Base-by-base conservation (phyloP, 2,329 filamentous ascomycete species). In the Paecilomyces niveus region DNA sequence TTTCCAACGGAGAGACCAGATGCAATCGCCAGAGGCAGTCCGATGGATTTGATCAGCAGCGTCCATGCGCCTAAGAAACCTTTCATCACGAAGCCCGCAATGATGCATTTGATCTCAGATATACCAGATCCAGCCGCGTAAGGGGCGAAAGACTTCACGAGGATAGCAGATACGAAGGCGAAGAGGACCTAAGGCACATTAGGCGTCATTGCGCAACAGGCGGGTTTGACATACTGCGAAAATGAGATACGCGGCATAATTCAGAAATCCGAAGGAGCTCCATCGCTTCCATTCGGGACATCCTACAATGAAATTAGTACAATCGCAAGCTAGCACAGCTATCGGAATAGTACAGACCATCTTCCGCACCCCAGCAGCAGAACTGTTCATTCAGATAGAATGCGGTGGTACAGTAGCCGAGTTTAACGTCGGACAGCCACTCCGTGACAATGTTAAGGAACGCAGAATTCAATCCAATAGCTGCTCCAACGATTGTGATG, bases 1-100 rank as follows among this genome's bases (percentile, higher is more conserved):
- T 99, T 99, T 57, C 94, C 94, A 11, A 99, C 92, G 0, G 92
- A 96, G 24, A 99, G 78, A 1, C 94, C 94, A 1, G 92, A 97
- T 11, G 89, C 92, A 71, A 99, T 99, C 51, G 93, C 90, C 52
- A 99, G 80, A 1, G 94, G 94, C 54, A 99, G 79, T 24, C 89
- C 90, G 57, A 97, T 85, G 0, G 92, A 96, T 77, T 99, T 99
- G 77, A 99, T 97, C 60, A 94, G 74, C 32, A 99, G 80, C 4
- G 94, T 97, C 84, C 91, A 92, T 67, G 88, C 88, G 21, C 93
- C 92, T 15, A 99, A 82, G 69, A 99, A 99, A 0, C 92, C 94
- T 75, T 97, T 97, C 94, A 99, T 99, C 54, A 97, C 90, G 72
- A 99, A 99, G 2, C 94, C 94, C 3, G 93, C 94, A 70, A 99